Evolutionary conservation across 208 protist species (phyloP).

Genomic region (Zelonia costaricensis): DNA sequence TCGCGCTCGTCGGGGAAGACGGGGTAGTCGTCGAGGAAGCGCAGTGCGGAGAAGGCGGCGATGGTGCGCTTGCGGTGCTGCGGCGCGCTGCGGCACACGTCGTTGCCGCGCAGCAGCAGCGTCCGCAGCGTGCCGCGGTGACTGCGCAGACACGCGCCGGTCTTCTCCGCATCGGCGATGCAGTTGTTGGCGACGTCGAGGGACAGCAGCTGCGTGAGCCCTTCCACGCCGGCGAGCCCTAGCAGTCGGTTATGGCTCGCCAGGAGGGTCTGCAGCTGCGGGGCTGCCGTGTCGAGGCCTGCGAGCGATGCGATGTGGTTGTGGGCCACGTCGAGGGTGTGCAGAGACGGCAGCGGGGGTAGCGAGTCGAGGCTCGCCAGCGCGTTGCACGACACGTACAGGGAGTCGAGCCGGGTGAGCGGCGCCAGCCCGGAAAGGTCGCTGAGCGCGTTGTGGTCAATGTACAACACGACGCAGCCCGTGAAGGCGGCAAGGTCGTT

Average conservation of each 20-base stretch:
- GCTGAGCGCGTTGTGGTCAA: conserved; percentile 90
- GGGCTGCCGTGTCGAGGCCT: conserved; percentile 38
- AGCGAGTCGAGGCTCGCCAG: conserved; percentile 66
- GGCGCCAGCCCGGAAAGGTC: conserved; percentile 73
- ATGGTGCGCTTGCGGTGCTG: conserved; percentile 89
- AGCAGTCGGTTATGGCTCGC: conserved; percentile 53
- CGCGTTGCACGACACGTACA: conserved; percentile 91
- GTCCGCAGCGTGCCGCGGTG: conserved; percentile 57
- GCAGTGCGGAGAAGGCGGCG: conserved; percentile 40
- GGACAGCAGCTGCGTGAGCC: conserved; percentile 16
- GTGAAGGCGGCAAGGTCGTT: conserved; percentile 72
- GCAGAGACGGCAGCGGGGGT: conserved; percentile 58
- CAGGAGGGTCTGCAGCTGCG: conserved; percentile 58
- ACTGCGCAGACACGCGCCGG: conserved; percentile 17
- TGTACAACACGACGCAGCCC: conserved; percentile 85
- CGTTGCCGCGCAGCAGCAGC: conserved; percentile 85
- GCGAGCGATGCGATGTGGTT: conserved; percentile 63
- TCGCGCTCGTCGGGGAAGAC: conserved; percentile 69
- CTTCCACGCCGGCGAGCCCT: conserved; percentile 8
- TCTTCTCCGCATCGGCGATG: conserved; percentile 30
- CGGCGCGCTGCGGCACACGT: conserved; percentile 34
- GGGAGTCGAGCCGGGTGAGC: conserved; percentile 55
- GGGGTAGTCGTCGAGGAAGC: conserved; percentile 76
- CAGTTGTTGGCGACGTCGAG: conserved; percentile 81
- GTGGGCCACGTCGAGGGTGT: conserved; percentile 83